Evolutionary conservation across 768 basidiomycete species (phyloP).

Genomic region (Cubamyces sp.): DNA sequence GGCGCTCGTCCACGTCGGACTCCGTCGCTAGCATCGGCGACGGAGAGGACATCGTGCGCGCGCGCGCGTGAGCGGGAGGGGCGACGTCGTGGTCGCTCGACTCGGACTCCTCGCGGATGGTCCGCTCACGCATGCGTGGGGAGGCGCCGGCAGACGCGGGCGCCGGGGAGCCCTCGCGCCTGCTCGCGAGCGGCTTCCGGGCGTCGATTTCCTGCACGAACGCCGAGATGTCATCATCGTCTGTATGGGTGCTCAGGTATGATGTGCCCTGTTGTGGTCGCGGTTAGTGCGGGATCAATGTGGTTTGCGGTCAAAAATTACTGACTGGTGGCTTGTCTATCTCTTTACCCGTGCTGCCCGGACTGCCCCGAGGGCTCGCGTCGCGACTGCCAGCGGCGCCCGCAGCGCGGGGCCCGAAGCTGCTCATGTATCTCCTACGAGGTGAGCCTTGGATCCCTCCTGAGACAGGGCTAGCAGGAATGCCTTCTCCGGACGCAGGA

Average conservation of each 20-base stretch:
- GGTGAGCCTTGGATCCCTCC: slow-evolving; percentile 21
- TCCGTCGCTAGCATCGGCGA: slow-evolving; percentile 68
- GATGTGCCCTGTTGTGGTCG: slow-evolving; percentile 41
- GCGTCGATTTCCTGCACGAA: slow-evolving; percentile 81
- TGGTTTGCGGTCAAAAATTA: neutral
- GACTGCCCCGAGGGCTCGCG: slow-evolving; percentile 45
- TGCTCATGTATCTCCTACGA: slow-evolving; percentile 72
- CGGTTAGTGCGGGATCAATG: slow-evolving; percentile 7
- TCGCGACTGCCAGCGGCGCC: slow-evolving; percentile 42
- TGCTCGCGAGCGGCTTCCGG: slow-evolving; percentile 56
- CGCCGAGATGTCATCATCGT: slow-evolving; percentile 78
- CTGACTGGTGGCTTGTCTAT: slow-evolving; percentile 29
- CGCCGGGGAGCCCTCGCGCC: slow-evolving; percentile 29
- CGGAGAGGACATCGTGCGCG: slow-evolving; percentile 32
- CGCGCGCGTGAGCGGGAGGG: slow-evolving; percentile 17
- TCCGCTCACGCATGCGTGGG: slow-evolving; percentile 13
- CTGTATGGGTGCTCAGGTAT: slow-evolving; percentile 53
- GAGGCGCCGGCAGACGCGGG: slow-evolving; percentile 1
- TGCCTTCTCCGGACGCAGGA: slow-evolving; percentile 37
- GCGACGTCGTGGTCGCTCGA: slow-evolving; percentile 11
- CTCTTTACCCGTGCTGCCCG: slow-evolving; percentile 42
- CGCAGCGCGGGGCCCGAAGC: slow-evolving; percentile 71
- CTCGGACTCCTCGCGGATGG: slow-evolving; percentile 12
- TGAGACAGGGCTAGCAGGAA: slow-evolving; percentile 20
- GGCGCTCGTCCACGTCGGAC: slow-evolving; percentile 65